Percentiles rank a stretch among this genome's conserved stretches.
Conservation (phyloP, 345 rosid species). For the Dipteronia dyeriana region DNA sequence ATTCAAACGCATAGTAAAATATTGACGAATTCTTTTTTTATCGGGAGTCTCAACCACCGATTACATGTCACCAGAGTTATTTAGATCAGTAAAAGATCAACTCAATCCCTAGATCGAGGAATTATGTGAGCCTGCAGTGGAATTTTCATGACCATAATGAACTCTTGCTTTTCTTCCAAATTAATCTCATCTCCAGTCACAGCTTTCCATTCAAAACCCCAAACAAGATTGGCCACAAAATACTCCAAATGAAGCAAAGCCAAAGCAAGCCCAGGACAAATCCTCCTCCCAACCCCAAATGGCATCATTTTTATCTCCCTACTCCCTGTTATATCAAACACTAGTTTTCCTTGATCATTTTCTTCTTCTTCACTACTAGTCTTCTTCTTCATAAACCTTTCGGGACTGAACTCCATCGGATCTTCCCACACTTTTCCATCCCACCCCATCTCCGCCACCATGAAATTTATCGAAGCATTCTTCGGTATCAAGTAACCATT, state of each 20-base stretch:
- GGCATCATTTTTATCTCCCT: slow-evolving; percentile 24
- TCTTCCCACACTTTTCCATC: slow-evolving; percentile 13
- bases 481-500: not conserved
- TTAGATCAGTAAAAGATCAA: too few relatives aligned
- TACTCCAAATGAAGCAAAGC: too few relatives aligned
- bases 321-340: slow-evolving; percentile 8
- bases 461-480: not conserved
- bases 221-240: slow-evolving; percentile 10
- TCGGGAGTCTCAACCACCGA: too few relatives aligned
- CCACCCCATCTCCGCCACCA: slow-evolving; percentile 7
- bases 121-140: not conserved
- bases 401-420: slow-evolving; percentile 14
- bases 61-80: too few relatives aligned
- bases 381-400: not conserved
- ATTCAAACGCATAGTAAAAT: too few relatives aligned
- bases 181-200: slow-evolving; percentile 9
- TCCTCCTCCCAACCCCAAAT: slow-evolving; percentile 21
- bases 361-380: not conserved
- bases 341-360: not conserved
- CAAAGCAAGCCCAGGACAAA: slow-evolving; percentile 14
- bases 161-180: slow-evolving; percentile 6
- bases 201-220: slow-evolving; percentile 9
- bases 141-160: slow-evolving; percentile 1
- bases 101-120: not conserved
- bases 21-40: too few relatives aligned